Base-by-base conservation (phyloP, 2,329 filamentous ascomycete genomes). In the Lecanicillium sp. region DNA sequence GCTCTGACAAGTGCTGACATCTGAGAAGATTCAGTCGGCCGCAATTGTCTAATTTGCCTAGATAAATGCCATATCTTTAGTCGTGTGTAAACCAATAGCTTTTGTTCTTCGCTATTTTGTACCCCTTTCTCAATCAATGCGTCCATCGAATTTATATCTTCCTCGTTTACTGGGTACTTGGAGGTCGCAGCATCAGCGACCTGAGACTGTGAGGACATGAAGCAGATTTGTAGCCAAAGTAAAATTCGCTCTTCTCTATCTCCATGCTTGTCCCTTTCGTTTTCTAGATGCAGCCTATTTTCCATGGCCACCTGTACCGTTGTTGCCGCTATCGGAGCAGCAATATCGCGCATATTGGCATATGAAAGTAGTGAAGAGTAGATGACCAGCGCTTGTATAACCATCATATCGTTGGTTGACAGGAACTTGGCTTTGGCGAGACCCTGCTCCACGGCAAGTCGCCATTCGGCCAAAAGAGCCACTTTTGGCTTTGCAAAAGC, bases 221-320 rank as follows among this genome's bases (percentile, higher is more conserved):
- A 53, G 33, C 51, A 53, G 7, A 56, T 49, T 9, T 56, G 54
- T 51, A 53, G 53, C 51, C 53, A 55, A 1, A 55, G 17, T 9
- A 51, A 47, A 20, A 49, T 43, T 12, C 49, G 46, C 1, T 35
- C 22, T 7, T 35, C 22, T 27, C 9, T 6, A n/a, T 35, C 14
- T 2, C 4, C 18, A 13, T 16, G 33, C 14, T 18, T 28, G 2
- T 28, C n/a, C 9, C 33, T 14, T 13, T 18, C 14, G 5, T 14
- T 34, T n/a, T 55, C 51, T 9, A 38, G 20, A 7, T 56, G 48
- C 13, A 57, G 43, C 0, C 45, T 43, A 1, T 44, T 30, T 2
- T 45, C 43, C 9, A 48, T 50, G 14, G 51, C 51, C 11, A 56
- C 31, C 13, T 54, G 45, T 2, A 57, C 33, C 1, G 53, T 43